phyloP scores from a whole-genome alignment of 495 filamentous ascomycete species.

The Penicillium lagena region DNA sequence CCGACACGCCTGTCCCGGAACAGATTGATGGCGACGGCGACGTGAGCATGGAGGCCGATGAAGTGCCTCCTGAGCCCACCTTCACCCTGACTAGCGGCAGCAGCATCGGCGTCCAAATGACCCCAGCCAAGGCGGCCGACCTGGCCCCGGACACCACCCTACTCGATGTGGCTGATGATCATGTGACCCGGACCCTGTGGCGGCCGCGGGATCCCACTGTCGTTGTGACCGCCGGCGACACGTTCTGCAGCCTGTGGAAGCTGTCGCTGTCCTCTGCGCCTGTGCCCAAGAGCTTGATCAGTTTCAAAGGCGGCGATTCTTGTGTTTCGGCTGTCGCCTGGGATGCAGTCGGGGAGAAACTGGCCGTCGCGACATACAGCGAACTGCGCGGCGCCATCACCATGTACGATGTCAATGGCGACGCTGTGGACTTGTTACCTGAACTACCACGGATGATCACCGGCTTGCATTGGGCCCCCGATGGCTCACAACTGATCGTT shows the following conservation, averaged over 20 bases:
- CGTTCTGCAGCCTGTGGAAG: slow-evolving; percentile 76
- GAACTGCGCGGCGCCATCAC: slow-evolving; percentile 58
- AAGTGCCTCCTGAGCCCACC: slow-evolving; percentile 50
- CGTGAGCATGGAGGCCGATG: slow-evolving; percentile 35
- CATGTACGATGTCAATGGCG: slow-evolving; percentile 60
- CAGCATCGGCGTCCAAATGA: slow-evolving; percentile 63
- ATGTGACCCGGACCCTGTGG: slow-evolving; percentile 69
- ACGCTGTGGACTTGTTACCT: slow-evolving; percentile 42
- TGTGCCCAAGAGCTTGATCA: slow-evolving; percentile 30
- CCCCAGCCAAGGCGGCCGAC: slow-evolving; percentile 52
- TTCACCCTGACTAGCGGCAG: slow-evolving; percentile 56
- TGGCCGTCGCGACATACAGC: slow-evolving; percentile 64
- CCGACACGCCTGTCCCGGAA: slow-evolving; percentile 6
- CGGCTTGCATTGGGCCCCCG: slow-evolving; percentile 34
- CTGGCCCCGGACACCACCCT: slow-evolving; percentile 61
- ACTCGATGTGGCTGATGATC: slow-evolving; percentile 54
- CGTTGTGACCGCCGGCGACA: slow-evolving; percentile 69
- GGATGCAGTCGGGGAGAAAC: slow-evolving; percentile 56
- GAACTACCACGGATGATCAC: slow-evolving; percentile 41
- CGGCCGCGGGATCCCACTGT: slow-evolving; percentile 68
- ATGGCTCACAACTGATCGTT: slow-evolving; percentile 33
- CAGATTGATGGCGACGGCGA: slow-evolving; percentile 37
- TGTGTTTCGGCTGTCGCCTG: slow-evolving; percentile 59
- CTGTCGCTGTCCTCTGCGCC: slow-evolving; percentile 39
- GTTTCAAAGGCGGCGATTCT: slow-evolving; percentile 26